A percentile compares a stretch with the other conserved stretches of the same genome.
Evolutionary conservation across 2,329 filamentous ascomycete genomes (phyloP).

Genomic region (Fusarium pseudocircinatum): DNA sequence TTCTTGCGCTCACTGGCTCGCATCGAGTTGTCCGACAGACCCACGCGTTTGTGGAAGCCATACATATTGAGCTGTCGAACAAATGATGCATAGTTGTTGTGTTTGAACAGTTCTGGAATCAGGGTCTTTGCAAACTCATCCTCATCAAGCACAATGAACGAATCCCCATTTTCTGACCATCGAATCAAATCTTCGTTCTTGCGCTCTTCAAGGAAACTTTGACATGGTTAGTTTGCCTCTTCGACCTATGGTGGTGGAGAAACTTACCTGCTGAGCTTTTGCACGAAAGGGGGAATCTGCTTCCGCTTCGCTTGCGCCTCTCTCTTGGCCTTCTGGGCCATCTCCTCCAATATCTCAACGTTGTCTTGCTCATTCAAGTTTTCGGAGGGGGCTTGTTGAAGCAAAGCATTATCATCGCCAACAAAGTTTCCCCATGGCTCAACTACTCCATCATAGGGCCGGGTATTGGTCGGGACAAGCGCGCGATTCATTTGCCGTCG

Average conservation of each 20-base stretch:
- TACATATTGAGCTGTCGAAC: slow-evolving; percentile 97
- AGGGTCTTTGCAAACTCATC: slow-evolving; percentile 98
- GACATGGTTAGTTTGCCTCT: slow-evolving; percentile 33
- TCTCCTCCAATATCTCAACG: slow-evolving; percentile 81
- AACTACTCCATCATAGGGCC: slow-evolving; percentile 51
- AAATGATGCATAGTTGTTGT: slow-evolving; percentile 98
- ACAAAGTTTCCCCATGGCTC: slow-evolving; percentile 55
- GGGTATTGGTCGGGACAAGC: slow-evolving; percentile 56
- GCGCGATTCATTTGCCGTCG: slow-evolving; percentile 62
- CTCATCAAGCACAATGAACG: slow-evolving; percentile 95
- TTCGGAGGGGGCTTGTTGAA: slow-evolving; percentile 51
- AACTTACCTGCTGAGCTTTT: slow-evolving; percentile 92
- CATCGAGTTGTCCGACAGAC: slow-evolving; percentile 96
- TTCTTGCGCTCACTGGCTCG: slow-evolving; percentile 96
- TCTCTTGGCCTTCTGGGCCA: slow-evolving; percentile 82
- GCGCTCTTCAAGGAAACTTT: slow-evolving; percentile 89
- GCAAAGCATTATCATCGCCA: slow-evolving; percentile 53
- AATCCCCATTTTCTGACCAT: slow-evolving; percentile 96
- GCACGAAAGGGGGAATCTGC: slow-evolving; percentile 96
- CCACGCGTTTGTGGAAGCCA: slow-evolving; percentile 96
- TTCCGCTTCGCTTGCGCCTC: slow-evolving; percentile 92
- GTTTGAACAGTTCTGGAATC: slow-evolving; percentile 97
- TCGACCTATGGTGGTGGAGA: not conserved
- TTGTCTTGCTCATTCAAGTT: slow-evolving; percentile 68
- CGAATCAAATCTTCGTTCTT: slow-evolving; percentile 95